These are phyloP conservation scores for Coprinopsis strossmayeri DNA, from an alignment of 768 basidiomycete species.

Conservation along the genomic window DNA sequence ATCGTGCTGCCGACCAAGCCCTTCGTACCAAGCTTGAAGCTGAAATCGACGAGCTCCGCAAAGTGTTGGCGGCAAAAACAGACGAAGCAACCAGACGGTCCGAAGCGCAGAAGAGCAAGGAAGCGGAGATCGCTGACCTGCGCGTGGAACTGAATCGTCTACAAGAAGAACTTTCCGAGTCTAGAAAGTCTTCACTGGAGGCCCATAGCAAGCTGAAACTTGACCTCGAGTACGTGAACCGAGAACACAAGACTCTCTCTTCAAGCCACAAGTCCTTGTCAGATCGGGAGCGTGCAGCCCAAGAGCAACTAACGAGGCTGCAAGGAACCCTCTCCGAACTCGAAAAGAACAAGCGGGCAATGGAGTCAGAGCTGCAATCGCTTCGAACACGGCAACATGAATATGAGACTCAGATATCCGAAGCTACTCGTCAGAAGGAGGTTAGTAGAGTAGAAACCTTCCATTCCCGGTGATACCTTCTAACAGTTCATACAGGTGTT, in stretches of 20 bases:
- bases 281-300: slow-evolving; percentile 49
- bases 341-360: slow-evolving; percentile 59
- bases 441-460: slow-evolving; percentile 33
- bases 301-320: slow-evolving; percentile 41
- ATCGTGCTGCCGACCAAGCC: slow-evolving; percentile 35
- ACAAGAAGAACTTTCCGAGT: slow-evolving; percentile 61
- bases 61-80: slow-evolving; percentile 77
- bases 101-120: slow-evolving; percentile 84
- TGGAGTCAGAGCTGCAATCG: slow-evolving; percentile 69
- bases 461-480: neutral
- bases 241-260: slow-evolving; percentile 55
- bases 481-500: slow-evolving; percentile 40
- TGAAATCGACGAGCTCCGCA: slow-evolving; percentile 82
- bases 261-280: slow-evolving; percentile 59
- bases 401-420: slow-evolving; percentile 55
- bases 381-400: slow-evolving; percentile 67
- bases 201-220: slow-evolving; percentile 67
- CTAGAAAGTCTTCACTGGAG: slow-evolving; percentile 55
- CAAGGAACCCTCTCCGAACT: slow-evolving; percentile 47
- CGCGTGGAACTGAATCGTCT: slow-evolving; percentile 55
- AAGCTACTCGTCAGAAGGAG: slow-evolving; percentile 63
- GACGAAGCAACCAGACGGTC: slow-evolving; percentile 79
- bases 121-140: slow-evolving; percentile 72
- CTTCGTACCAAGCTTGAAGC: slow-evolving; percentile 60
- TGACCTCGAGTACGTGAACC: slow-evolving; percentile 59